Base-by-base conservation (phyloP, 805 yeast species). In the Nakazawaea sp. region DNA sequence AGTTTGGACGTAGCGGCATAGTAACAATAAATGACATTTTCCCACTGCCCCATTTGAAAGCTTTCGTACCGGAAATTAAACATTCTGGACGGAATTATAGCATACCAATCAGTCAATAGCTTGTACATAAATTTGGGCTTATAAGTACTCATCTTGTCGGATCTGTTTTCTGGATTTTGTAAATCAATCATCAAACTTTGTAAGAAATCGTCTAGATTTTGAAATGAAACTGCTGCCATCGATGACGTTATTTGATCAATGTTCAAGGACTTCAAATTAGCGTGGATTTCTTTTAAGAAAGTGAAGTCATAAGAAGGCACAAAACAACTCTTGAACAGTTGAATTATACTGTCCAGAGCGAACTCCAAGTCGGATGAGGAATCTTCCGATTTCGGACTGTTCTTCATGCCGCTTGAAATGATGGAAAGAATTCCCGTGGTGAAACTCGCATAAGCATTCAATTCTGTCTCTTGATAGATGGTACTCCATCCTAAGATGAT, bases 341-440 rank as follows among this genome's bases (percentile, higher is more conserved):
- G 39, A 7, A 35, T 35, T 12, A 35, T 23, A 18, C 26, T 29
- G 23, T 30, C 29, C 12, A 18, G 32, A 4, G 30, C 27, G 4
- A 34, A 26, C 15, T 15, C 13, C 27, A 34, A 15, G 10, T 18
- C 24, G 20, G 24, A 5, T 3, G n/a, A 11, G 18, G 11, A n/a
- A 4, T 30, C 16, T 11, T n/a, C 15, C 10, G 5, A 8, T 11
- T 9, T n/a, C 4, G 8, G 6, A 4, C 4, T 10, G 11, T n/a
- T 11, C 13, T 30, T 27, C 30, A 30, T 17, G 15, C 26, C 26
- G 12, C 25, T 35, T 25, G 39, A 7, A 12, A 35, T 18, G 17
- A 35, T 35, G 5, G 39, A 30, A 17, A 35, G 10, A 15, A 35
- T 24, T 8, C 39, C 39, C 6, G 29, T 30, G 17, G 24, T 23